Evolutionary conservation across 2,329 filamentous ascomycete genomes (phyloP).

Genomic region (Colletotrichum sp.): DNA sequence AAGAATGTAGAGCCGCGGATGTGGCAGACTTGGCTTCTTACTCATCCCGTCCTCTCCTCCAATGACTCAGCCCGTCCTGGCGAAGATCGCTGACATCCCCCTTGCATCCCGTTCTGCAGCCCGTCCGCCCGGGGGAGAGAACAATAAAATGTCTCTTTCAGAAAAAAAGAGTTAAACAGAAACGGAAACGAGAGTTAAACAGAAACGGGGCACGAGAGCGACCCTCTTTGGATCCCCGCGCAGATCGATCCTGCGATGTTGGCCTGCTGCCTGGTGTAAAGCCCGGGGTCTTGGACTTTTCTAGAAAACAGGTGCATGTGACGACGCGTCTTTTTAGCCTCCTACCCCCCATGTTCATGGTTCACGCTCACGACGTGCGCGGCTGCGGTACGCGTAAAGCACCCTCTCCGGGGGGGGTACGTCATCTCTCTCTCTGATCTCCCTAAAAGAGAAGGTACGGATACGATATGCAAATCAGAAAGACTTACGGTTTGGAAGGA

Average conservation of each 20-base stretch:
- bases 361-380: not conserved
- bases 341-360: not conserved
- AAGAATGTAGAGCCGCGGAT: not conserved
- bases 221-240: not conserved
- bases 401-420: not conserved
- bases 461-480: not conserved
- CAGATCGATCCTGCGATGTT: not conserved
- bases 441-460: not conserved
- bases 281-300: not conserved
- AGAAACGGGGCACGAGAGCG: not conserved
- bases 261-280: not conserved
- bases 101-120: not conserved
- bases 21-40: not conserved
- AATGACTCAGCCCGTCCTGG: not conserved
- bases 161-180: too few species aligned
- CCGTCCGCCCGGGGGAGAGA: not conserved
- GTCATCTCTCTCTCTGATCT: not conserved
- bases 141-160: not conserved
- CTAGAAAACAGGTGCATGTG: not conserved
- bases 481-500: not conserved
- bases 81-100: not conserved
- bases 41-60: not conserved
- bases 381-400: constrained; percentile 11
- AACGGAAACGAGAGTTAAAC: too few species aligned
- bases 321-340: constrained; percentile 3